Evolutionary conservation across 73 alveolate species (phyloP).

Genomic region (Paramecium octaurelia): DNA sequence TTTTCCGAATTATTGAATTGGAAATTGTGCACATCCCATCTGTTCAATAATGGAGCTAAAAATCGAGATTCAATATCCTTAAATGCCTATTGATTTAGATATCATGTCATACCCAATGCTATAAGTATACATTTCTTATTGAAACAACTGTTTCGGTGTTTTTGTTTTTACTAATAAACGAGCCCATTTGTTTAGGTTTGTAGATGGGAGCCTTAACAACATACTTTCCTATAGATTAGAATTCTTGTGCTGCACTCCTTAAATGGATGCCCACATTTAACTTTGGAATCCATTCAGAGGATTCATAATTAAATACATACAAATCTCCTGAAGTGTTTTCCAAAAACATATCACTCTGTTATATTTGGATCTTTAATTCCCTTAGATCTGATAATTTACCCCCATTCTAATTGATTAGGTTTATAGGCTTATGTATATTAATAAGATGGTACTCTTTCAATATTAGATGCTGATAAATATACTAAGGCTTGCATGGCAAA

Average conservation of each 20-base stretch:
- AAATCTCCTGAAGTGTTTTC: slow-evolving; percentile 49
- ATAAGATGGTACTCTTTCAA: slow-evolving; percentile 21
- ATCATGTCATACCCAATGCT: not conserved
- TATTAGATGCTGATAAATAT: slow-evolving; percentile 55
- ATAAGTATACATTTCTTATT: not conserved
- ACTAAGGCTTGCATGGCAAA: slow-evolving; percentile 66
- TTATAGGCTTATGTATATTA: not conserved
- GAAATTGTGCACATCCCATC: slow-evolving; percentile 44
- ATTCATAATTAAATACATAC: slow-evolving; percentile 60
- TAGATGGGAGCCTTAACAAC: slow-evolving; percentile 31
- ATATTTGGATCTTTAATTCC: not conserved
- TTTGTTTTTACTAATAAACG: not conserved
- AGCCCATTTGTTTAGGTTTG: not conserved
- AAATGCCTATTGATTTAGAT: not conserved
- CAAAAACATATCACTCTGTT: slow-evolving; percentile 11
- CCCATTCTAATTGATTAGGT: slow-evolving; percentile 11
- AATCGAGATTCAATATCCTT: slow-evolving; percentile 6
- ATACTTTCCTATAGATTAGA: slow-evolving; percentile 55
- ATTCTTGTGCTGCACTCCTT: slow-evolving; percentile 63
- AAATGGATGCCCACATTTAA: slow-evolving; percentile 95
- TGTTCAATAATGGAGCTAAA: slow-evolving; percentile 22
- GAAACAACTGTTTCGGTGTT: slow-evolving; percentile 24
- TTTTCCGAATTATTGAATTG: slow-evolving; percentile 2
- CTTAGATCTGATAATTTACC: slow-evolving; percentile 30
- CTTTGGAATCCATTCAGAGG: slow-evolving; percentile 86